Evolutionary conservation across 352 stramenopile genomes (phyloP).

Genomic region (Phytophthora cactorum): DNA sequence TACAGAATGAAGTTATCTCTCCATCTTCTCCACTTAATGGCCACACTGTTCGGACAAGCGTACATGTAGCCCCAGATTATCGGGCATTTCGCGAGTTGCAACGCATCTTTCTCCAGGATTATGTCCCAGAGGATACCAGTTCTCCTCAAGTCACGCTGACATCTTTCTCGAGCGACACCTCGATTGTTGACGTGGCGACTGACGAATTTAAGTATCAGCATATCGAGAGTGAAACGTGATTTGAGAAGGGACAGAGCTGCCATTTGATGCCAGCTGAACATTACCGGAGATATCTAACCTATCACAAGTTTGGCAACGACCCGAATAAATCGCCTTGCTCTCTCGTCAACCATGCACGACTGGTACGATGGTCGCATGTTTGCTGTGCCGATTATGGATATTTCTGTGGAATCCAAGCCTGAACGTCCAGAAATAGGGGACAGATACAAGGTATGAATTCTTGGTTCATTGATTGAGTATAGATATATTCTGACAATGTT

Average conservation of each 20-base stretch:
- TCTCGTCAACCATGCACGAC: constrained; percentile 22
- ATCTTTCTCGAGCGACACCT: constrained; percentile 12
- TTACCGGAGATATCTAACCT: constrained; percentile 16
- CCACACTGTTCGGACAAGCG: background rate
- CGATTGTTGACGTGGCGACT: constrained; percentile 22
- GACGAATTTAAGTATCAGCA: constrained; percentile 32
- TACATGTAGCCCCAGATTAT: background rate
- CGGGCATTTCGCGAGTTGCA: background rate
- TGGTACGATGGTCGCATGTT: constrained; percentile 22
- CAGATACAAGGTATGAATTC: constrained; percentile 25
- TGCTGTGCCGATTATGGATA: constrained; percentile 26
- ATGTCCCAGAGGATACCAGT: constrained; percentile 5
- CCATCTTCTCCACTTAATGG: background rate
- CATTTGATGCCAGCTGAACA: constrained; percentile 33
- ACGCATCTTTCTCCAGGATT: background rate
- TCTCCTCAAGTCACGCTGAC: constrained; percentile 14
- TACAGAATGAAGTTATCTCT: too few relatives aligned
- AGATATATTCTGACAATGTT: constrained; percentile 18
- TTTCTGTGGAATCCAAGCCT: constrained; percentile 20
- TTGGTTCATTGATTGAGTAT: constrained; percentile 6
- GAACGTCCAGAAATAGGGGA: constrained; percentile 5
- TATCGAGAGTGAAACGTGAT: constrained; percentile 22
- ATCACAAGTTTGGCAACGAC: constrained; percentile 27
- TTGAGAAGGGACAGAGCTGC: constrained; percentile 27
- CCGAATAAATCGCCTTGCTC: constrained; percentile 31